phyloP scores from a whole-genome alignment of 2,329 filamentous ascomycete genomes.

The Falciphora oryzae region DNA sequence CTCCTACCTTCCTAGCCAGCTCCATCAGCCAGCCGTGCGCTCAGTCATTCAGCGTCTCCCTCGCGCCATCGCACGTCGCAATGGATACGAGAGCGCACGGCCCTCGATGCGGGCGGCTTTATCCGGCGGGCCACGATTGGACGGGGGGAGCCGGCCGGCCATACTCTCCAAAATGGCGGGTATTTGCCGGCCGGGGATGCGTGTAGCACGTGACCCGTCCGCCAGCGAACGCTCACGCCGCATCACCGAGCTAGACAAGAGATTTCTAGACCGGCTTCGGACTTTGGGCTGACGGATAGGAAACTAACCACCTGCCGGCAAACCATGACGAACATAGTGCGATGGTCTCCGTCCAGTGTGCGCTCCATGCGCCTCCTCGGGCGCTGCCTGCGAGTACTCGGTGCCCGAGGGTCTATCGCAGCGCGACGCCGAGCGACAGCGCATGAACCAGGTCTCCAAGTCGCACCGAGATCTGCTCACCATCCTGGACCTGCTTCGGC shows the following conservation, averaged over 20 bases:
- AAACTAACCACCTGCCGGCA: neutral
- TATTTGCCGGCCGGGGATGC: neutral
- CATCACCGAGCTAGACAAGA: too few relatives aligned
- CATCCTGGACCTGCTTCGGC: conserved; percentile 8
- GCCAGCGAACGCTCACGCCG: too few relatives aligned
- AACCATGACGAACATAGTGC: conserved; percentile 5
- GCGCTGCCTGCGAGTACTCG: conserved; percentile 5
- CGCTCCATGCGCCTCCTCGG: conserved; percentile 3
- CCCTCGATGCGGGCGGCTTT: neutral
- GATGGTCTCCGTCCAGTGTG: conserved; percentile 11
- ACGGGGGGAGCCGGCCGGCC: too few relatives aligned
- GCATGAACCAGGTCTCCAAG: conserved; percentile 1
- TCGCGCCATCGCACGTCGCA: neutral
- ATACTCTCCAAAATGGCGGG: too few relatives aligned
- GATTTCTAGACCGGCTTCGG: neutral
- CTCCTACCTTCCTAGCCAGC: neutral
- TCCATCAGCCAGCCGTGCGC: neutral
- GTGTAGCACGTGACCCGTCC: neutral
- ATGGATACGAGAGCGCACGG: neutral
- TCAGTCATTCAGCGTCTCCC: neutral
- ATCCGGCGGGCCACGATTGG: too few relatives aligned
- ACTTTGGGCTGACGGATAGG: neutral
- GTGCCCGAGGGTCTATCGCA: conserved; percentile 11
- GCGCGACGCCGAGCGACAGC: conserved; percentile 9
- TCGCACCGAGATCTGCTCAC: conserved; percentile 5